phyloP scores from a whole-genome alignment of 352 stramenopile genomes.

The Elongisporangium anandrum region DNA sequence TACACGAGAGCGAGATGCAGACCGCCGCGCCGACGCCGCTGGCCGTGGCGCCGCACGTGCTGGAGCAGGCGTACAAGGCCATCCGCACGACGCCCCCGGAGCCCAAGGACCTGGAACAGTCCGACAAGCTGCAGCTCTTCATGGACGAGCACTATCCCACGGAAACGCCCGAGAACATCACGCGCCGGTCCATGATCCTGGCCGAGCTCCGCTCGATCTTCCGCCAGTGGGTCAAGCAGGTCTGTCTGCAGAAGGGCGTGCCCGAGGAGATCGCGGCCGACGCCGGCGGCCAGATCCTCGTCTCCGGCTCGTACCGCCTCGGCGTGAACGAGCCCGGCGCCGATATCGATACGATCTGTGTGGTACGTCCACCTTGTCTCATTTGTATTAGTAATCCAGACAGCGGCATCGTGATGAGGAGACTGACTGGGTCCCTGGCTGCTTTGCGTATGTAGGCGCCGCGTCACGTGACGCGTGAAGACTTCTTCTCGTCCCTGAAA shows the following conservation, averaged over 20 bases:
- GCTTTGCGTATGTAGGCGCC: slow-evolving; percentile 63
- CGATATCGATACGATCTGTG: slow-evolving; percentile 98
- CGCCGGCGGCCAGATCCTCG: slow-evolving; percentile 82
- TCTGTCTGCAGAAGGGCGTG: slow-evolving; percentile 80
- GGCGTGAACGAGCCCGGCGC: slow-evolving; percentile 96
- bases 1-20: slow-evolving; percentile 32
- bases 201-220: slow-evolving; percentile 82
- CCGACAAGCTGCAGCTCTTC: slow-evolving; percentile 69
- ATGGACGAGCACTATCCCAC: slow-evolving; percentile 82
- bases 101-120: slow-evolving; percentile 81
- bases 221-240: slow-evolving; percentile 80
- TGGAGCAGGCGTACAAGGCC: slow-evolving; percentile 88
- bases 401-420: not conserved
- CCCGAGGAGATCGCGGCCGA: slow-evolving; percentile 84
- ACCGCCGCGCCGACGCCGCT: slow-evolving; percentile 46
- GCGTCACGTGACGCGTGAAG: slow-evolving; percentile 92
- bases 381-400: not conserved
- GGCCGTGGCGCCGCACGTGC: slow-evolving; percentile 55
- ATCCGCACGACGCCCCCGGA: slow-evolving; percentile 84
- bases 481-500: slow-evolving; percentile 95
- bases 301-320: slow-evolving; percentile 93
- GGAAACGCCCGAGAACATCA: slow-evolving; percentile 77
- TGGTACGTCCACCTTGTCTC: slow-evolving; percentile 23
- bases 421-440: slow-evolving; percentile 2
- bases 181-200: slow-evolving; percentile 79